Evolutionary conservation across 805 yeast genomes (phyloP).

Genomic region (Ogataea degrootiae): DNA sequence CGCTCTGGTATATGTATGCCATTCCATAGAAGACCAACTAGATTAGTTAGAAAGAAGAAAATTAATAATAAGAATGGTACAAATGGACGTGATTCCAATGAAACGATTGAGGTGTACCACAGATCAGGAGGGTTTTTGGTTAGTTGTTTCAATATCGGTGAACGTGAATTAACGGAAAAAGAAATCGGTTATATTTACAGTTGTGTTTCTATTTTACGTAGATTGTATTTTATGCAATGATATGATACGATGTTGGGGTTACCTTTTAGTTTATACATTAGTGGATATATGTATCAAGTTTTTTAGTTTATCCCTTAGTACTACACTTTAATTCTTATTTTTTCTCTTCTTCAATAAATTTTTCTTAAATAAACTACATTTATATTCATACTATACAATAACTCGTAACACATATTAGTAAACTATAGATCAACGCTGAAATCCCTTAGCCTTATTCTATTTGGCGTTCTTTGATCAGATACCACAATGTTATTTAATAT

Average conservation of each 20-base stretch:
- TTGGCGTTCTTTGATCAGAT: slow-evolving; percentile 23
- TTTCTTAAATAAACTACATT: not conserved
- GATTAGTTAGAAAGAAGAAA: slow-evolving; percentile 36
- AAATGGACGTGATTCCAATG: slow-evolving; percentile 4
- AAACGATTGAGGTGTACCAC: slow-evolving; percentile 38
- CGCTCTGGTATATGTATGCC: slow-evolving; percentile 52
- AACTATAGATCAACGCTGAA: slow-evolving; percentile 10
- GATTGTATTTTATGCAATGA: slow-evolving; percentile 36
- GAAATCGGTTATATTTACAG: slow-evolving; percentile 42
- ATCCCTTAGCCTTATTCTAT: slow-evolving; percentile 25
- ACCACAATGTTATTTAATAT: slow-evolving; percentile 25
- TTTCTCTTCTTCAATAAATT: not conserved
- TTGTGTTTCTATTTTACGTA: slow-evolving; percentile 43
- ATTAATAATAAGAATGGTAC: slow-evolving; percentile 1
- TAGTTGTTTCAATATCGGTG: slow-evolving; percentile 37
- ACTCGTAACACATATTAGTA: not conserved
- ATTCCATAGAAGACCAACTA: slow-evolving; percentile 40
- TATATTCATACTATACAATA: not conserved
- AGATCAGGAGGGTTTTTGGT: slow-evolving; percentile 51
- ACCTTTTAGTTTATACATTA: not conserved
- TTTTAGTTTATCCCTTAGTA: not conserved
- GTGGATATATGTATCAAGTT: not conserved
- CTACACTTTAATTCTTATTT: not conserved
- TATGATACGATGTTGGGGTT: not conserved
- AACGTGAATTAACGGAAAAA: slow-evolving; percentile 29